These are phyloP conservation scores for Chimonanthus salicifolius DNA, from an alignment of 164 flowering plant species.

Conservation along the genomic window DNA sequence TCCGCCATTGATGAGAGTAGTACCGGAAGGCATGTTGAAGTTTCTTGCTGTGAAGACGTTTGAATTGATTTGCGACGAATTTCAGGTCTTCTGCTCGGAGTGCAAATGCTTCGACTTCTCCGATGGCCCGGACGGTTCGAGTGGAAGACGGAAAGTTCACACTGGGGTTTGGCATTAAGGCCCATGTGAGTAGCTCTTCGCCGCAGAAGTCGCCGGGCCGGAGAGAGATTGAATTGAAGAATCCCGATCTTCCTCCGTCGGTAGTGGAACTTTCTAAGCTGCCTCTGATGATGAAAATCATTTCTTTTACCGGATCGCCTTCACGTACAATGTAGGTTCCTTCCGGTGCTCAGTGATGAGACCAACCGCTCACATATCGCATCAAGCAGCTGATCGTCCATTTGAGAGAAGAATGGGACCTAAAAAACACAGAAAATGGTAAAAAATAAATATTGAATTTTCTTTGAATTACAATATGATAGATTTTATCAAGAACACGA, in stretches of 20 bases:
- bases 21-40: conserved; percentile 61
- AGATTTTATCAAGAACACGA: too few species aligned
- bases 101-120: conserved; percentile 73
- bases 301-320: conserved; percentile 77
- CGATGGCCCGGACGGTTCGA: conserved; percentile 41
- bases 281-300: conserved; percentile 73
- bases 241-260: conserved; percentile 68
- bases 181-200: conserved; percentile 83
- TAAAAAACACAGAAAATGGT: conserved; percentile 2
- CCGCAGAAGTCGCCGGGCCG: conserved; percentile 78
- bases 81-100: conserved; percentile 64
- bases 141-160: conserved; percentile 59
- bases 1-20: conserved; percentile 67
- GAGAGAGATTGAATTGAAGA: conserved; percentile 53
- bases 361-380: conserved; percentile 68
- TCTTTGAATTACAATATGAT: too few species aligned
- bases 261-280: conserved; percentile 46
- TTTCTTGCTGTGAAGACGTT: conserved; percentile 67
- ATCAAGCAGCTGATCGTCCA: conserved; percentile 66
- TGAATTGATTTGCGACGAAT: conserved; percentile 59
- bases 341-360: conserved; percentile 60
- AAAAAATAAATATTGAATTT: too few species aligned
- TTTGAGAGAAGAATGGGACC: conserved; percentile 60
- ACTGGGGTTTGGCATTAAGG: conserved; percentile 54
- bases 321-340: conserved; percentile 51